These are phyloP conservation scores for Prunus fruticosa DNA, from an alignment of 306 rosid genomes.

Conservation along the genomic window DNA sequence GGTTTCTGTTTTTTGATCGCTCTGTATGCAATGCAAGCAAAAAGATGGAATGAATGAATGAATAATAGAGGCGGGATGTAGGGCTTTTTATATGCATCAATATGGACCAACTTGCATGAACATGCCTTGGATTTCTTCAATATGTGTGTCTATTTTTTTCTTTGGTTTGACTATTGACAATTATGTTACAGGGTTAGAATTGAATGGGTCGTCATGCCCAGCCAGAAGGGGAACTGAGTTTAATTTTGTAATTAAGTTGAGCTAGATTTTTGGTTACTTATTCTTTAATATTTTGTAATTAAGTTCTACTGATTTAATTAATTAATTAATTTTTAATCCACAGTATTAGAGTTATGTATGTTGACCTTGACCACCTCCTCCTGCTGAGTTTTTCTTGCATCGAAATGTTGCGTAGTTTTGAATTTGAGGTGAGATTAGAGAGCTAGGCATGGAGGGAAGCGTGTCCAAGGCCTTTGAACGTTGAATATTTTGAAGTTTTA, in stretches of 20 bases:
- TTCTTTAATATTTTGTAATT: too few species aligned
- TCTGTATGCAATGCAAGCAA: neutral
- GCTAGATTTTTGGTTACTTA: too few species aligned
- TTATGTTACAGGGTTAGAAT: neutral
- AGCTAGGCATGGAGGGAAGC: neutral
- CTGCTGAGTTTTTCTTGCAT: neutral
- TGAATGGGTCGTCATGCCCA: conserved; percentile 5
- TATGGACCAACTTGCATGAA: neutral
- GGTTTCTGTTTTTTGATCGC: neutral
- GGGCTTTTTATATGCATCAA: neutral
- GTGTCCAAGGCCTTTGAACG: conserved; percentile 3
- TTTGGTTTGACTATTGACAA: conserved; percentile 10
- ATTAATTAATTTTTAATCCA: too few species aligned
- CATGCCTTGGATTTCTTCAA: neutral
- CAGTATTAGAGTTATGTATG: too few species aligned
- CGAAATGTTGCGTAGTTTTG: neutral
- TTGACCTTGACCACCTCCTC: too few species aligned
- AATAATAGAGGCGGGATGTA: neutral
- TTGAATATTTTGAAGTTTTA: conserved; percentile 5
- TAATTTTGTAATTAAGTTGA: too few species aligned
- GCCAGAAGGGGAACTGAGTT: neutral
- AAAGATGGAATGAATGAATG: neutral
- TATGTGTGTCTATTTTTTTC: neutral
- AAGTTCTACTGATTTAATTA: too few species aligned
- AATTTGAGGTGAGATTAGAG: neutral